Conservation (phyloP, 2,329 filamentous ascomycete genomes). For the Diaporthe humulicola region DNA sequence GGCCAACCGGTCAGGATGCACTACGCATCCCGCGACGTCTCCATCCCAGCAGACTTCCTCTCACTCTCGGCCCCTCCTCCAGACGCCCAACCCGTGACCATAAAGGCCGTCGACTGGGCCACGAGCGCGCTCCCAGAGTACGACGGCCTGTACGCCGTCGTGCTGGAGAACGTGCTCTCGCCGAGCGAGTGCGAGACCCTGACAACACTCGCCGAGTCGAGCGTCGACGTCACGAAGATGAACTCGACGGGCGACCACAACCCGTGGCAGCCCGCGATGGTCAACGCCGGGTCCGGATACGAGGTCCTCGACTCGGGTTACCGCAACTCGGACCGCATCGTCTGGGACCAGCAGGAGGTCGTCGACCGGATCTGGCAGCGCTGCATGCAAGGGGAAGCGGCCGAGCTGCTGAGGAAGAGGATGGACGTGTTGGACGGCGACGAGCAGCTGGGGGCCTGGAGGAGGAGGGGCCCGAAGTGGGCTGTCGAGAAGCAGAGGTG, state of each 20-base stretch:
- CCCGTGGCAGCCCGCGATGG: slow-evolving; percentile 76
- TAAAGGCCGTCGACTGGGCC: slow-evolving; percentile 66
- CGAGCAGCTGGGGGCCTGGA: slow-evolving; percentile 48
- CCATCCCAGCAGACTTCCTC: slow-evolving; percentile 62
- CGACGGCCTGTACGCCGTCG: slow-evolving; percentile 66
- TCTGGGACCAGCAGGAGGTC: slow-evolving; percentile 77
- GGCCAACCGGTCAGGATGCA: slow-evolving; percentile 31
- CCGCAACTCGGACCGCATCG: slow-evolving; percentile 81
- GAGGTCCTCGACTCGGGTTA: slow-evolving; percentile 70
- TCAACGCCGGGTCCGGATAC: slow-evolving; percentile 73
- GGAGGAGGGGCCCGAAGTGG: slow-evolving; percentile 36
- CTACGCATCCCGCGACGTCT: slow-evolving; percentile 52
- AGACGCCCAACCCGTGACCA: slow-evolving; percentile 58
- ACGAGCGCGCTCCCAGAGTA: slow-evolving; percentile 65
- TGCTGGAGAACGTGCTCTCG: slow-evolving; percentile 75
- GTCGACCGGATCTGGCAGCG: slow-evolving; percentile 74
- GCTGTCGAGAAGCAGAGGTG: slow-evolving; percentile 48
- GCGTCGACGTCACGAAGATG: slow-evolving; percentile 58
- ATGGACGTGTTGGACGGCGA: slow-evolving; percentile 53
- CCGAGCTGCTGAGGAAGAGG: slow-evolving; percentile 55
- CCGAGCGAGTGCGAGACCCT: slow-evolving; percentile 73
- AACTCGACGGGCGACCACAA: slow-evolving; percentile 41
- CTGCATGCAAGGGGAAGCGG: slow-evolving; percentile 60
- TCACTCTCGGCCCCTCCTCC: slow-evolving; percentile 51
- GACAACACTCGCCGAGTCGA: slow-evolving; percentile 63